Evolutionary conservation across 257 asterid genomes (phyloP).

Genomic region (Catharanthus roseus): DNA sequence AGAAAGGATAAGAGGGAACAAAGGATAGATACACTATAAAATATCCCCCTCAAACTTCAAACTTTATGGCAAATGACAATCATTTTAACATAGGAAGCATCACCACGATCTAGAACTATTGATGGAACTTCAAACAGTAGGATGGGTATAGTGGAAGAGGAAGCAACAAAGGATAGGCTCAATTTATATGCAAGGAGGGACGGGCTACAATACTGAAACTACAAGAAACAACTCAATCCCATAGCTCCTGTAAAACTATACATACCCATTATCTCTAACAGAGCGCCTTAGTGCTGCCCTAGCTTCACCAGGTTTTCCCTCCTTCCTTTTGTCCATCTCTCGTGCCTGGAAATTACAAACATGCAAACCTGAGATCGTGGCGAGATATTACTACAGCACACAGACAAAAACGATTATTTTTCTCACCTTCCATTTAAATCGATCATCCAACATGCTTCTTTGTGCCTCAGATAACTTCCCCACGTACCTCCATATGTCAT

Average conservation of each 20-base stretch:
- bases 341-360: constrained; percentile 64
- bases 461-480: constrained; percentile 96
- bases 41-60: not conserved
- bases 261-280: constrained; percentile 94
- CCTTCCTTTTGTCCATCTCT: constrained; percentile 95
- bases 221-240: not conserved
- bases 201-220: not conserved
- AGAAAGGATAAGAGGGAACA: not conserved
- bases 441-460: constrained; percentile 97
- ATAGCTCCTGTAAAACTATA: not conserved
- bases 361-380: not conserved
- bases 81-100: not conserved
- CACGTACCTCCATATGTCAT: constrained; percentile 96
- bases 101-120: not conserved
- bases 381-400: constrained; percentile 11
- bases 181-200: not conserved
- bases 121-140: not conserved
- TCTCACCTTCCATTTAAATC: constrained; percentile 95
- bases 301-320: constrained; percentile 96
- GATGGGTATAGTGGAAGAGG: not conserved
- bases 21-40: not conserved
- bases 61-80: not conserved
- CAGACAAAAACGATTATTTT: not conserved
- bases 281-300: constrained; percentile 92
- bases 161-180: not conserved